Evolutionary conservation across 2,329 filamentous ascomycete species (phyloP).

Genomic region (Diaporthe longicolla): DNA sequence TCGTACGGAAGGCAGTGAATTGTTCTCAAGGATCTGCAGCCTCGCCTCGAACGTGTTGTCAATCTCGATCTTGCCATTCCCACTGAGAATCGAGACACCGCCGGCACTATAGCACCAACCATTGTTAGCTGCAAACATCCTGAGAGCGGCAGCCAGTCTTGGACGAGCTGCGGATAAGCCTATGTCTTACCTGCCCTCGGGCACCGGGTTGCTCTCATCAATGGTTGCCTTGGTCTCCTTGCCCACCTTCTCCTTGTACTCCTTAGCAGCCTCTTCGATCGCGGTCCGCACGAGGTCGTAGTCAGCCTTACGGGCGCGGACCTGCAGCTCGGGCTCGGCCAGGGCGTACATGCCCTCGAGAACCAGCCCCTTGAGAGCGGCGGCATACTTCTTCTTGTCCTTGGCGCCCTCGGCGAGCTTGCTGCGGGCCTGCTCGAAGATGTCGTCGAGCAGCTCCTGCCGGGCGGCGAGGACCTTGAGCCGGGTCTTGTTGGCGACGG

Average conservation of each 20-base stretch:
- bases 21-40: constrained; percentile 85
- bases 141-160: too few species aligned
- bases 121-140: constrained; percentile 30
- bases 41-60: constrained; percentile 98
- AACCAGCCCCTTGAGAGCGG: constrained; percentile 82
- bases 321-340: constrained; percentile 81
- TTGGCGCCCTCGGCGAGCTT: constrained; percentile 76
- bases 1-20: constrained; percentile 86
- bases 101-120: constrained; percentile 74
- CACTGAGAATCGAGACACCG: constrained; percentile 84
- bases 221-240: constrained; percentile 79
- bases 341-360: constrained; percentile 93
- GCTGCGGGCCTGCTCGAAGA: constrained; percentile 86
- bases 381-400: constrained; percentile 82
- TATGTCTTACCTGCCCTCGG: constrained; percentile 82
- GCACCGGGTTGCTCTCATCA: constrained; percentile 83
- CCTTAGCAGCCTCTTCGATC: constrained; percentile 79
- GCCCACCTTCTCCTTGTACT: constrained; percentile 85
- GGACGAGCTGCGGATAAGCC: constrained; percentile 46
- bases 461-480: constrained; percentile 88
- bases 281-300: constrained; percentile 82
- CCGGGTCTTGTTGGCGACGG: constrained; percentile 94
- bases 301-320: constrained; percentile 86
- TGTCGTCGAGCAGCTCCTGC: constrained; percentile 90
- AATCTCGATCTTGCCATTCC: constrained; percentile 94